These are phyloP conservation scores for Exidia glandulosa DNA, from an alignment of 768 basidiomycete genomes.

Conservation along the genomic window DNA sequence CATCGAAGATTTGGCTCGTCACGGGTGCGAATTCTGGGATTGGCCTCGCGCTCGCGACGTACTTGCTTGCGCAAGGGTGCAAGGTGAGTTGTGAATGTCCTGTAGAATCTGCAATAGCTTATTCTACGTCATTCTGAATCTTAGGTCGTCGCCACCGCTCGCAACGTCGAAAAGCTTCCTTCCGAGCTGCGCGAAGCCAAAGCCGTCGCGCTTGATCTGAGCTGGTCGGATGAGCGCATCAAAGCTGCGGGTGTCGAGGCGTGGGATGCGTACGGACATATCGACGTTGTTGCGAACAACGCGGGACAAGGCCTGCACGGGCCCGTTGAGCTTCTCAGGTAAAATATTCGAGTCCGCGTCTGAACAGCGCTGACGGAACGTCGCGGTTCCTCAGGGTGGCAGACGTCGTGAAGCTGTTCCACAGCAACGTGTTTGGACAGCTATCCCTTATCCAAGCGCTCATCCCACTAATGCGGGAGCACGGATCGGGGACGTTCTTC, in stretches of 20 bases:
- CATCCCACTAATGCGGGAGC: conserved; percentile 15
- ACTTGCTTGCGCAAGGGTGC: conserved; percentile 16
- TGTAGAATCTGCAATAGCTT: neutral
- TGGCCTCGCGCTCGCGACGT: conserved; percentile 14
- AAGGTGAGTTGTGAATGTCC: too few relatives aligned
- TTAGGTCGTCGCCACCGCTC: neutral
- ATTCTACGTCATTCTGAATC: neutral
- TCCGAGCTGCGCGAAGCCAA: neutral
- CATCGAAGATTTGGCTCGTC: conserved; percentile 19
- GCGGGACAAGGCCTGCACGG: neutral
- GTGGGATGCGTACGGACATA: neutral
- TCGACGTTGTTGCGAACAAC: neutral
- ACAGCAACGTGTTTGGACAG: conserved; percentile 17
- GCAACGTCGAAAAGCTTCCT: neutral
- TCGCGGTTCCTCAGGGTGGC: neutral
- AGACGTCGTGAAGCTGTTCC: conserved; percentile 15
- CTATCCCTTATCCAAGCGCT: conserved; percentile 18
- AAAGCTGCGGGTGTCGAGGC: neutral
- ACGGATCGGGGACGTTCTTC: conserved; percentile 16
- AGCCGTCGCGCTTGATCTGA: neutral
- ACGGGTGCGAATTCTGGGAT: conserved; percentile 19
- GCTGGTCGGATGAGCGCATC: neutral
- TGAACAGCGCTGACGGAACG: too few relatives aligned
- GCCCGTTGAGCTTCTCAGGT: neutral
- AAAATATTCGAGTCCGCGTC: neutral